Conservation (phyloP, 352 stramenopile species). For the Phytophthora pisi region DNA sequence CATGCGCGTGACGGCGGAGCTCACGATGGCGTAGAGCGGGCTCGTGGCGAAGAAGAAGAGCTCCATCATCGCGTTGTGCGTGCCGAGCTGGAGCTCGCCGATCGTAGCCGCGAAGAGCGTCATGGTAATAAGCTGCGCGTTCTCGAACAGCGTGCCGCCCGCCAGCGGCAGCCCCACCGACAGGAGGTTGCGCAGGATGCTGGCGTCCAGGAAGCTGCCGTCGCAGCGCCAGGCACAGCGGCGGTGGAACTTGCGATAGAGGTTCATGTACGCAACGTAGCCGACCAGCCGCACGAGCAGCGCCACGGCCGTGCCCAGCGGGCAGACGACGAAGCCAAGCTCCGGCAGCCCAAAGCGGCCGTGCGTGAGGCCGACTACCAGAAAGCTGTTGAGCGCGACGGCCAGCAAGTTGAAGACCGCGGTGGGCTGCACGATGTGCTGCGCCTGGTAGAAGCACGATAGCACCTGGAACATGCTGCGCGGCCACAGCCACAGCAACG, state of each 20-base stretch:
- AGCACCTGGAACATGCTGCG: constrained; percentile 82
- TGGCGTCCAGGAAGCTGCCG: constrained; percentile 51
- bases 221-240: constrained; percentile 63
- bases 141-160: constrained; percentile 74
- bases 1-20: constrained; percentile 66
- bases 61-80: constrained; percentile 88
- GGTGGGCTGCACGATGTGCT: constrained; percentile 80
- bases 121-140: constrained; percentile 82
- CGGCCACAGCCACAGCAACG: constrained; percentile 78
- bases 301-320: constrained; percentile 69
- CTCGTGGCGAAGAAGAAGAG: constrained; percentile 84
- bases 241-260: constrained; percentile 56
- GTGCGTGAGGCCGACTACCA: constrained; percentile 73
- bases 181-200: constrained; percentile 54
- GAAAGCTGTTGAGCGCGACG: constrained; percentile 64
- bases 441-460: constrained; percentile 80
- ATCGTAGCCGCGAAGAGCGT: constrained; percentile 74
- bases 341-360: constrained; percentile 58
- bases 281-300: constrained; percentile 53
- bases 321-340: constrained; percentile 80
- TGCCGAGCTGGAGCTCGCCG: constrained; percentile 72
- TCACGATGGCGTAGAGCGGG: constrained; percentile 75
- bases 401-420: constrained; percentile 61
- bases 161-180: constrained; percentile 61
- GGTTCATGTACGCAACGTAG: constrained; percentile 77